Base-by-base conservation (phyloP, 2,329 filamentous ascomycete genomes). In the Cordyceps farinosa region DNA sequence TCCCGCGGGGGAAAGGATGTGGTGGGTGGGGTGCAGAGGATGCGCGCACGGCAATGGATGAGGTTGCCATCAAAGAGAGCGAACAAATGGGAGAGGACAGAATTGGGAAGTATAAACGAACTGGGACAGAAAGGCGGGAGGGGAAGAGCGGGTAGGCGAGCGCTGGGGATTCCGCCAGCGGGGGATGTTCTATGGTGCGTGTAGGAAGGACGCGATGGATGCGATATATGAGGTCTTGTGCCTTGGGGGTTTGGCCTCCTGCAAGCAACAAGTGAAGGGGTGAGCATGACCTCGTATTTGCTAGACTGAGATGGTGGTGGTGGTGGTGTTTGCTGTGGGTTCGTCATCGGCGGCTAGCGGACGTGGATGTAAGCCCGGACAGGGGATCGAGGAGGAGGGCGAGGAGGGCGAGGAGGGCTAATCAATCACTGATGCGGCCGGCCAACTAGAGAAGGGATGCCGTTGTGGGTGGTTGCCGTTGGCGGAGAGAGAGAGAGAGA, bases 281-380 rank as follows among this genome's bases (percentile, higher is more conserved):
- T 32, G 29, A 61, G 58, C 48, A 53, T 61, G 58, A 61, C 58
- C 48, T 61, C 58, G 58, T 53, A 61, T 53, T 32, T 59, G 10
- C 3, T 30, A n/a, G n/a, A n/a, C 13, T 7, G 29, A 17, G 15
- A 22, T 22, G 22, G 22, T 22, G 38, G 29, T 52, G 30, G 48
- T 34, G 55, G 36, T 59, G 45, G 56, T 51, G 42, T 47, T 59
- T 29, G 56, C 40, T 11, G 47, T 60, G 47, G 45, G 29, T 36
- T 60, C 47, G 38, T 42, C 57, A 29, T 52, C 36, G 48, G 38
- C 47, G 29, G 48, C 48, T 61, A 53, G 29, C 30, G 36, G 22
- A 53, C 29, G 57, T 22, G 7, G 15, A 52, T 8, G 57, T 52
- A 32, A 32, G 47, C 36, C 27, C 11, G 29, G 48, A 30, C 17